These are phyloP conservation scores for Kondoa subrosea DNA, from an alignment of 768 basidiomycete species.

Conservation along the genomic window DNA sequence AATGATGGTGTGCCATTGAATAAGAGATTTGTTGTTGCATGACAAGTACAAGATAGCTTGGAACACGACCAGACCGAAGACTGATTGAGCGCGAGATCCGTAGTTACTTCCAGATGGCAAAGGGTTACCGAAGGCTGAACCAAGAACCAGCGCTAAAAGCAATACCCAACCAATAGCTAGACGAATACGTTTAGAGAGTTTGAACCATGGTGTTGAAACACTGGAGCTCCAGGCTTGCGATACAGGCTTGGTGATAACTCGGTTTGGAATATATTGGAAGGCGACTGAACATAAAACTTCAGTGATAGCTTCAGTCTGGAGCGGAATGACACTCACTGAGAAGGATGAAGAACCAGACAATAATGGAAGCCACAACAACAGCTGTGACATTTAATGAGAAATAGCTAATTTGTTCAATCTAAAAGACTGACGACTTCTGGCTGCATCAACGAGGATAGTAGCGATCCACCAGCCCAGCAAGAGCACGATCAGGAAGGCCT, in stretches of 20 bases:
- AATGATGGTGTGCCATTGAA: constrained; percentile 48
- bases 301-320: constrained; percentile 34
- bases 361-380: constrained; percentile 10
- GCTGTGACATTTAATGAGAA: too few species aligned
- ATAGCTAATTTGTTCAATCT: too few species aligned
- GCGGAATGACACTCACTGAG: constrained; percentile 12
- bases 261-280: constrained; percentile 50
- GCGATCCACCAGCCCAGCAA: not conserved
- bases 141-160: constrained; percentile 60
- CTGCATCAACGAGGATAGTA: not conserved
- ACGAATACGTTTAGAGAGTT: constrained; percentile 40
- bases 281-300: too few species aligned
- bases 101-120: constrained; percentile 30
- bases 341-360: constrained; percentile 19
- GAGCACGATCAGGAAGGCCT: not conserved
- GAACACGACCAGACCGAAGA: constrained; percentile 63
- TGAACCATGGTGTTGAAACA: not conserved
- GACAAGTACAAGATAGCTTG: constrained; percentile 55
- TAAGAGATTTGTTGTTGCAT: constrained; percentile 45
- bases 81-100: constrained; percentile 41
- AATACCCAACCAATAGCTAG: constrained; percentile 57
- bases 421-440: not conserved
- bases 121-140: constrained; percentile 58
- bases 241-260: constrained; percentile 57
- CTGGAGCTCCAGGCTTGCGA: too few species aligned